These are phyloP conservation scores for Panicum miliaceum DNA, from an alignment of 176 grass and related monocot genomes.

Conservation along the genomic window DNA sequence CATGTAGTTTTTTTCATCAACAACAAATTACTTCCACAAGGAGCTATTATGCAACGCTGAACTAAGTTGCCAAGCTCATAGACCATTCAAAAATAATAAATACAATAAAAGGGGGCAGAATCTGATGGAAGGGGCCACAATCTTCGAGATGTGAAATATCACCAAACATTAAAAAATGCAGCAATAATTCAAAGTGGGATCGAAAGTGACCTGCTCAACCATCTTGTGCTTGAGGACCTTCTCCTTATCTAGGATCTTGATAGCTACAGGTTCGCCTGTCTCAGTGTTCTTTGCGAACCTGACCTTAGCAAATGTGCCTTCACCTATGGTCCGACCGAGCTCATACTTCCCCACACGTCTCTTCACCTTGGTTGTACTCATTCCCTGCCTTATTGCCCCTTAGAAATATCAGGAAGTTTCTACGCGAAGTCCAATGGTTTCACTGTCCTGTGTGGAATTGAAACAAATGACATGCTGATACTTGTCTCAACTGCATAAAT, in stretches of 20 bases:
- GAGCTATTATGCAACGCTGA: conserved; percentile 10
- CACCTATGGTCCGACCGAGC: conserved; percentile 89
- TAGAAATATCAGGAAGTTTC: conserved; percentile 11
- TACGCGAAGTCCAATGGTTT: not conserved
- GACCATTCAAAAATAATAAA: not conserved
- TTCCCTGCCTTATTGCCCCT: conserved; percentile 38
- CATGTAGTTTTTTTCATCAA: conserved; percentile 29
- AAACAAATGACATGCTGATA: not conserved
- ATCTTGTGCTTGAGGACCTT: conserved; percentile 96
- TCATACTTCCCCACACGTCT: conserved; percentile 95
- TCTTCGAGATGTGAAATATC: conserved; percentile 31
- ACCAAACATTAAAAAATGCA: conserved; percentile 31
- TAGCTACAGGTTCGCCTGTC: conserved; percentile 73
- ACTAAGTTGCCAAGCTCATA: conserved; percentile 9
- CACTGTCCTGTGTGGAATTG: conserved; percentile 28
- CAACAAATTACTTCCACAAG: not conserved
- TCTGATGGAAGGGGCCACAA: conserved; percentile 13
- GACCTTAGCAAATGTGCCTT: conserved; percentile 94
- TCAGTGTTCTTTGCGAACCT: conserved; percentile 78
- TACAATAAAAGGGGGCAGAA: not conserved
- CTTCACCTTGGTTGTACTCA: conserved; percentile 81
- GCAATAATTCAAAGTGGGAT: conserved; percentile 12
- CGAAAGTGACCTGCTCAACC: conserved; percentile 79
- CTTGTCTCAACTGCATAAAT: not conserved
- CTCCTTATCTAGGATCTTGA: conserved; percentile 97